Percentiles rank a stretch among this genome's conserved stretches.
These are phyloP conservation scores for Poa annua DNA, from an alignment of 176 grass and related monocot species.

Conservation along the genomic window DNA sequence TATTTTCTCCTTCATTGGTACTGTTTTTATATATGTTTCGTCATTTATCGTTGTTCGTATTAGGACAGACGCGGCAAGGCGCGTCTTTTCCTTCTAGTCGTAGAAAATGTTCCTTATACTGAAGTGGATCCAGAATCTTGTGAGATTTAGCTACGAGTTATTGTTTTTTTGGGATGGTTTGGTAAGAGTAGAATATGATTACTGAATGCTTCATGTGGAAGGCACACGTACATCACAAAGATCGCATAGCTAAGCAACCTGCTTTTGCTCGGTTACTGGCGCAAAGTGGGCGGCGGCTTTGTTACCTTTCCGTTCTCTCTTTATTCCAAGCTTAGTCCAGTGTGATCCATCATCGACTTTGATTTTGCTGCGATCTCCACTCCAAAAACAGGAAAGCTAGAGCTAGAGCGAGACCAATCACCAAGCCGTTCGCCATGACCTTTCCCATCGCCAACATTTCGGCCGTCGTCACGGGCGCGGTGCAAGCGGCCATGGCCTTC, in stretches of 20 bases:
- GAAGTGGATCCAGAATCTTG: no score
- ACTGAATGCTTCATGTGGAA: background rate
- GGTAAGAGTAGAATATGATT: background rate
- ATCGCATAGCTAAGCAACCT: background rate
- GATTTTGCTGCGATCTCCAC: background rate
- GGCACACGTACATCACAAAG: background rate
- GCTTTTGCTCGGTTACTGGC: conserved; percentile 9
- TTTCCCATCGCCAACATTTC: conserved; percentile 20
- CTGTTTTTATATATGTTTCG: no score
- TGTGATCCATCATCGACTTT: background rate
- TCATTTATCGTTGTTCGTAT: no score
- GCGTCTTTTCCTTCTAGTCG: no score
- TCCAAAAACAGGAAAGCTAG: background rate
- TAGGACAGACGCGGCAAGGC: no score
- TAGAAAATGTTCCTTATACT: no score
- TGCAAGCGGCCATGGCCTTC: background rate
- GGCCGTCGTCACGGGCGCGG: conserved; percentile 4
- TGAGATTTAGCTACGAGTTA: no score
- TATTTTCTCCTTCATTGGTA: no score
- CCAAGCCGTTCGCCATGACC: background rate
- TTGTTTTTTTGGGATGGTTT: background rate
- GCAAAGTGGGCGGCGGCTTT: background rate
- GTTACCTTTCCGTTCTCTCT: background rate
- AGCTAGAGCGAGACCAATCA: background rate
- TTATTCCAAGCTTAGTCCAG: background rate